Percentiles rank a stretch among this genome's conserved stretches.
Conservation (phyloP, 2,329 filamentous ascomycete genomes). For the Diplodia seriata region DNA sequence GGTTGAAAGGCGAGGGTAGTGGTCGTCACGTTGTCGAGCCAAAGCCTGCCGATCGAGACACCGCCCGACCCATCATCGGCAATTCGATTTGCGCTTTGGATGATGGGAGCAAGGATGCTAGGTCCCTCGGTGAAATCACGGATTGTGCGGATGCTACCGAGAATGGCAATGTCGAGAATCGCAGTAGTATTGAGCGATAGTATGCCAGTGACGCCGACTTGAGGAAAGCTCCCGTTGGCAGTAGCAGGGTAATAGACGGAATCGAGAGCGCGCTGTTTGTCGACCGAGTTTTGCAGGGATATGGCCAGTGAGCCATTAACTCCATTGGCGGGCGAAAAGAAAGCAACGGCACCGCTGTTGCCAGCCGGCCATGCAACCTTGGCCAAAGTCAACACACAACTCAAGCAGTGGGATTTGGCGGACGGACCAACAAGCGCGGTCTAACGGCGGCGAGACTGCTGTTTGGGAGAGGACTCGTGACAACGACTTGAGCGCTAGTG, state of each 20-base stretch:
- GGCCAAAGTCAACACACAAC: slow-evolving; percentile 25
- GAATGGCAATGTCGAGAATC: slow-evolving; percentile 61
- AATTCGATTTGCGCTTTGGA: slow-evolving; percentile 62
- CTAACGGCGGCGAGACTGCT: slow-evolving; percentile 63
- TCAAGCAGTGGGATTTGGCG: not conserved
- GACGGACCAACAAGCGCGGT: slow-evolving; percentile 61
- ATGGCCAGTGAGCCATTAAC: slow-evolving; percentile 63
- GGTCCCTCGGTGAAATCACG: slow-evolving; percentile 68
- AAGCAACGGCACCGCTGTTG: slow-evolving; percentile 66
- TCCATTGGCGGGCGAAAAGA: slow-evolving; percentile 63
- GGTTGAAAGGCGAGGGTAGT: slow-evolving; percentile 59
- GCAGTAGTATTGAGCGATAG: slow-evolving; percentile 66
- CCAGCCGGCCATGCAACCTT: slow-evolving; percentile 67
- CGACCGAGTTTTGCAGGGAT: slow-evolving; percentile 58
- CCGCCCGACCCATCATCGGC: slow-evolving; percentile 51
- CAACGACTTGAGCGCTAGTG: slow-evolving; percentile 64
- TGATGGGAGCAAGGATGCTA: slow-evolving; percentile 57
- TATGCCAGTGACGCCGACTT: slow-evolving; percentile 61
- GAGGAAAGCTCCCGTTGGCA: slow-evolving; percentile 45
- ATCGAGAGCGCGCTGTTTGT: slow-evolving; percentile 53
- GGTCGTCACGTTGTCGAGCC: slow-evolving; percentile 68
- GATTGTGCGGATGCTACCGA: slow-evolving; percentile 69
- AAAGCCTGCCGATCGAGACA: slow-evolving; percentile 60
- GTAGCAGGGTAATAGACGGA: slow-evolving; percentile 52
- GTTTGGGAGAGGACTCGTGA: slow-evolving; percentile 63